These are phyloP conservation scores for Ceriops tagal DNA, from an alignment of 345 rosid genomes.

Conservation along the genomic window DNA sequence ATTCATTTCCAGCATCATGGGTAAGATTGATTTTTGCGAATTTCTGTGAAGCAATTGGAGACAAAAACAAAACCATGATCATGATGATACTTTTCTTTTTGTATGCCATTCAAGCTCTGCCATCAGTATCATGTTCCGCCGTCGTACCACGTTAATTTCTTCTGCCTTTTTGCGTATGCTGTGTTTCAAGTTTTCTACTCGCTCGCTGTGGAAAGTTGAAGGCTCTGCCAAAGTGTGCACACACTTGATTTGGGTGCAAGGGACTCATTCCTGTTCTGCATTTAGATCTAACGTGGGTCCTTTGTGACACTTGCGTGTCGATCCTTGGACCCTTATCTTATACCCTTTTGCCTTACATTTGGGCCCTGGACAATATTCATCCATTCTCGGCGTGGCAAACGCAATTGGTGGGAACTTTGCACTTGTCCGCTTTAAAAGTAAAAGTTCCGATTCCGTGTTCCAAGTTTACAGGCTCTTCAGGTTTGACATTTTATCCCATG, in stretches of 20 bases:
- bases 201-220: background rate
- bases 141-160: conserved; percentile 1
- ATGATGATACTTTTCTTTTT: conserved; percentile 18
- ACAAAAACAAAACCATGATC: background rate
- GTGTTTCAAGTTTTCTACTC: conserved; percentile 10
- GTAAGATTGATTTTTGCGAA: conserved; percentile 1
- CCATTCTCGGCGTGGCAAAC: conserved; percentile 10
- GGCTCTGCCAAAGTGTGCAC: background rate
- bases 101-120: background rate
- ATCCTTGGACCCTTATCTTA: background rate
- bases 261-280: background rate
- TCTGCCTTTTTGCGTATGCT: conserved; percentile 13
- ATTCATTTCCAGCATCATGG: too few species aligned
- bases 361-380: background rate
- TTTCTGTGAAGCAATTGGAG: conserved; percentile 17
- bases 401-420: conserved; percentile 1
- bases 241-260: conserved; percentile 4
- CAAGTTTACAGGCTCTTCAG: too few species aligned
- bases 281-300: conserved; percentile 33
- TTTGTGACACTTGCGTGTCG: background rate
- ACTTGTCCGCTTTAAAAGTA: too few species aligned
- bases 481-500: too few species aligned
- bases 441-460: too few species aligned
- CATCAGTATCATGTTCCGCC: conserved; percentile 17
- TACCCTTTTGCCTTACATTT: background rate